These are phyloP conservation scores for Apiospora koreana DNA, from an alignment of 2,329 filamentous ascomycete genomes.

Conservation along the genomic window DNA sequence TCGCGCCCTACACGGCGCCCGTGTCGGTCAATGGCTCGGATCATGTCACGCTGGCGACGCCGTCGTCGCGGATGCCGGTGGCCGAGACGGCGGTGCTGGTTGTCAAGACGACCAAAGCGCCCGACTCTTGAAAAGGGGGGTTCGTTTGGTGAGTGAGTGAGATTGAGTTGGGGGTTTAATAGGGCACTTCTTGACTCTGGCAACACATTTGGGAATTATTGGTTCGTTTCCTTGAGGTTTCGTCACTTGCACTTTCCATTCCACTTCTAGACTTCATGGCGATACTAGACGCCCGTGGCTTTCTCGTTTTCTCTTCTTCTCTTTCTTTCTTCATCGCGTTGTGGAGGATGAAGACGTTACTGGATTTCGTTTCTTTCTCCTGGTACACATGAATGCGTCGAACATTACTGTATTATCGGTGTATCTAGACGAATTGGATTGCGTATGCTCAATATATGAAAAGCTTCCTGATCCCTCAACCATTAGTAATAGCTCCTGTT, in stretches of 20 bases:
- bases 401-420: slow-evolving; percentile 6
- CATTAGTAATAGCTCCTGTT: not conserved
- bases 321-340: not conserved
- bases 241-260: not conserved
- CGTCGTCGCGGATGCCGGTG: not conserved
- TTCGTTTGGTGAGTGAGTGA: not conserved
- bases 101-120: not conserved
- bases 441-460: not conserved
- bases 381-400: slow-evolving; percentile 4
- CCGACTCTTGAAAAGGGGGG: not conserved
- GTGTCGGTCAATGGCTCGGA: not conserved
- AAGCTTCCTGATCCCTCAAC: not conserved
- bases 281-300: not conserved
- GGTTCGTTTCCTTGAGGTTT: not conserved
- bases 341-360: not conserved
- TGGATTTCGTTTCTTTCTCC: too few species aligned
- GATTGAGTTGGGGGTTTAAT: not conserved
- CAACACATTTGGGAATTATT: not conserved
- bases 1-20: not conserved
- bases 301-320: not conserved
- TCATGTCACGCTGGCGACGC: not conserved
- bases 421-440: not conserved
- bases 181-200: not conserved
- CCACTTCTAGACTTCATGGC: too few species aligned
- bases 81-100: slow-evolving; percentile 1